Percentiles rank a stretch among this genome's conserved stretches.
Conservation (phyloP, 768 basidiomycete genomes). For the Xerocomellus dryophilus region DNA sequence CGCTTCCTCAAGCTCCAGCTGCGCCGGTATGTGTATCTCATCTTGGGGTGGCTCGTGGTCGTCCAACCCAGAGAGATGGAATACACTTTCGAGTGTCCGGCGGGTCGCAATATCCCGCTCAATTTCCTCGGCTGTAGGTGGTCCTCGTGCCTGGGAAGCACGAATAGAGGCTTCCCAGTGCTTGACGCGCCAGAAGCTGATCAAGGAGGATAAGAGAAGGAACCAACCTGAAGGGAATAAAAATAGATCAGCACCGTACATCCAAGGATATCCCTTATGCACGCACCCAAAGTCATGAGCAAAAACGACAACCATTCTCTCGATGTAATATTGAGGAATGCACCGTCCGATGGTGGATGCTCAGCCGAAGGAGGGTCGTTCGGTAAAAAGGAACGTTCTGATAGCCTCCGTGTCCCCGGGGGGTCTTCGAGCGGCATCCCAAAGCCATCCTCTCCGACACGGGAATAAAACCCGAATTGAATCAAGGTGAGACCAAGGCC, state of each 20-base stretch:
- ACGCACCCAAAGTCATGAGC: constrained; percentile 80
- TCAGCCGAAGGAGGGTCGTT: constrained; percentile 28
- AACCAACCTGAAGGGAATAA: constrained; percentile 74
- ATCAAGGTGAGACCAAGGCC: constrained; percentile 95
- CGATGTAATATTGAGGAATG: constrained; percentile 43
- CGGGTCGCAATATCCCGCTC: constrained; percentile 52
- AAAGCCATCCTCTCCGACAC: constrained; percentile 35
- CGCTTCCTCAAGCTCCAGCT: constrained; percentile 39
- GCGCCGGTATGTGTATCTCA: constrained; percentile 23
- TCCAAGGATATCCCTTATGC: background rate
- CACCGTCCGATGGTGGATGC: constrained; percentile 10
- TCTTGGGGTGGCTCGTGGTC: constrained; percentile 14
- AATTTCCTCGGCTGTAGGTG: constrained; percentile 38
- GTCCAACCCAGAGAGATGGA: constrained; percentile 42
- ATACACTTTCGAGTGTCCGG: constrained; percentile 49
- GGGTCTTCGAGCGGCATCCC: constrained; percentile 18
- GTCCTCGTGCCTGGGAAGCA: constrained; percentile 30
- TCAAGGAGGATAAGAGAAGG: constrained; percentile 76
- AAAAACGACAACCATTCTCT: constrained; percentile 90
- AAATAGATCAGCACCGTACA: background rate
- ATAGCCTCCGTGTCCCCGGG: constrained; percentile 11
- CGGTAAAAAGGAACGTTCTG: constrained; percentile 22
- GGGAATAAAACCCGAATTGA: constrained; percentile 83
- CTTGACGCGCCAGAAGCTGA: constrained; percentile 82
- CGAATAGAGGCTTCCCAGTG: constrained; percentile 78